Evolutionary conservation across 2,329 filamentous ascomycete genomes (phyloP).

Genomic region (Sporothrix brasiliensis): DNA sequence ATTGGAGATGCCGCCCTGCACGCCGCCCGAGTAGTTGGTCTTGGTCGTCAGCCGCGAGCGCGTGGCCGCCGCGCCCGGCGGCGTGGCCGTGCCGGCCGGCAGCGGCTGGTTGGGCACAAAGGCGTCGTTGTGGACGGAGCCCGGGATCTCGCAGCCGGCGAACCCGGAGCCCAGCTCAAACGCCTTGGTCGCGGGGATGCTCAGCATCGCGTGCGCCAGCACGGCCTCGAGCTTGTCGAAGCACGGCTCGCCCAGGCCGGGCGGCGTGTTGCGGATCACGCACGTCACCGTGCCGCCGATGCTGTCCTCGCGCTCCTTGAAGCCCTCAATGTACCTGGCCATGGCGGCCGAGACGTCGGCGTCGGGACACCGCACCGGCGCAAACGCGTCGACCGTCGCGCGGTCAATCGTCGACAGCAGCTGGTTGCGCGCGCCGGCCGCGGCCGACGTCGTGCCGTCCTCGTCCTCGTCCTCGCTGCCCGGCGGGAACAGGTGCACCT

Average conservation of each 20-base stretch:
- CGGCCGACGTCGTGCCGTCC: neutral
- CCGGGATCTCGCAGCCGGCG: slow-evolving; percentile 79
- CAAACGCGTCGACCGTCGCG: slow-evolving; percentile 75
- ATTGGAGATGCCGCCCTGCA: slow-evolving; percentile 94
- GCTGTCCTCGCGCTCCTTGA: slow-evolving; percentile 78
- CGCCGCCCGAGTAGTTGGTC: slow-evolving; percentile 93
- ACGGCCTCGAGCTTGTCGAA: slow-evolving; percentile 95
- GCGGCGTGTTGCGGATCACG: slow-evolving; percentile 82
- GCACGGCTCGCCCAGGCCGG: slow-evolving; percentile 86
- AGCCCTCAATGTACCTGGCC: slow-evolving; percentile 76
- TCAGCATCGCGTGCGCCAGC: slow-evolving; percentile 91
- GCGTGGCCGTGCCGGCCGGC: slow-evolving; percentile 49
- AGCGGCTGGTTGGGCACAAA: slow-evolving; percentile 66
- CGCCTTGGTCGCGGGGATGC: slow-evolving; percentile 91
- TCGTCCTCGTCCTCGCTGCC: slow-evolving; percentile 23
- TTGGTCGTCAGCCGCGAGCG: slow-evolving; percentile 74
- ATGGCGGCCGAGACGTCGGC: slow-evolving; percentile 66
- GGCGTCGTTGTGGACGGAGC: slow-evolving; percentile 89
- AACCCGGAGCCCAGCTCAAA: slow-evolving; percentile 97
- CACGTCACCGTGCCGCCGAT: slow-evolving; percentile 96
- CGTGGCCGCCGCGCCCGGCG: slow-evolving; percentile 50
- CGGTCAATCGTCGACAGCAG: slow-evolving; percentile 74
- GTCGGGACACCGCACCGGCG: slow-evolving; percentile 87
- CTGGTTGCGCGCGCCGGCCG: slow-evolving; percentile 40
- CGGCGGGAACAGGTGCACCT: slow-evolving; percentile 70